phyloP scores from a whole-genome alignment of 75 land plant species.

The Picea sitchensis region DNA sequence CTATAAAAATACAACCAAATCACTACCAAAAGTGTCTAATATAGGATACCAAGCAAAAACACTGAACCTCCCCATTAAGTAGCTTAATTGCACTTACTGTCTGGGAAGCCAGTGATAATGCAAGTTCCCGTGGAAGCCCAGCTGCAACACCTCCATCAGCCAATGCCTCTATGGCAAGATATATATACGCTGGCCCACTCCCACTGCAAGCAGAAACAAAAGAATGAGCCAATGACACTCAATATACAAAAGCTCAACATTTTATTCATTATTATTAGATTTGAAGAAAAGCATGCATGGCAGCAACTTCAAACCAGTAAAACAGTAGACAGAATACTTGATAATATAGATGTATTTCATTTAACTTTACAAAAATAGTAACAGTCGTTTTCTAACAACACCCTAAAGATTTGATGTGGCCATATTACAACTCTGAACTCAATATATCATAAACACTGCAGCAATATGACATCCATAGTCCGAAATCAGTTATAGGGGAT shows the following conservation, averaged over 20 bases:
- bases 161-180: conserved; percentile 88
- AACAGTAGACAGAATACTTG: neutral
- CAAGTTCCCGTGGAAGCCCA: conserved; percentile 88
- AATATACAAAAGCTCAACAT: neutral
- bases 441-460: neutral
- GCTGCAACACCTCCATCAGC: conserved; percentile 99
- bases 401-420: neutral
- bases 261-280: neutral
- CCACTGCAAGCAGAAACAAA: conserved; percentile 57
- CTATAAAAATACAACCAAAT: neutral
- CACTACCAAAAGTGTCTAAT: neutral
- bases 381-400: neutral
- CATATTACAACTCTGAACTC: neutral
- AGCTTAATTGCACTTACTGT: conserved; percentile 51
- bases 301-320: neutral
- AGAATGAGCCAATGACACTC: neutral
- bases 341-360: neutral
- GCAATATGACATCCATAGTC: neutral
- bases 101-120: conserved; percentile 85
- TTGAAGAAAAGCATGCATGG: neutral
- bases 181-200: conserved; percentile 97
- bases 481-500: neutral
- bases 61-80: neutral
- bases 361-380: neutral
- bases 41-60: neutral